Percentiles rank a stretch among this genome's conserved stretches.
phyloP scores from a whole-genome alignment of 2,329 filamentous ascomycete species.

The Penicillium sp. region DNA sequence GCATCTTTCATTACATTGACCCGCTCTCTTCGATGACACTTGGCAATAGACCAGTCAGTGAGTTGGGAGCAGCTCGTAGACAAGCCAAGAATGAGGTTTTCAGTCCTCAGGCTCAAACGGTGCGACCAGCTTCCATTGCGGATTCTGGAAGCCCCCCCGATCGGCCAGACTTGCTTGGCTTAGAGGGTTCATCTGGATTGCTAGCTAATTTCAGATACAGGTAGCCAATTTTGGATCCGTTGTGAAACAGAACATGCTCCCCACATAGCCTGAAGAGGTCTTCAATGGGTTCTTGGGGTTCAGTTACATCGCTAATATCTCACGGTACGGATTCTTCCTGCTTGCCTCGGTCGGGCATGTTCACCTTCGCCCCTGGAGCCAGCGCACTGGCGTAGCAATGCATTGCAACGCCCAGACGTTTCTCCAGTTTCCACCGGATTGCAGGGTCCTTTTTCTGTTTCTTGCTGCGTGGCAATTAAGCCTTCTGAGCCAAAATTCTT shows the following conservation, averaged over 20 bases:
- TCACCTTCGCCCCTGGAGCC: background rate
- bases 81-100: slow-evolving; percentile 1
- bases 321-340: background rate
- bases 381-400: background rate
- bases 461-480: background rate
- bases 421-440: background rate
- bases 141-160: slow-evolving; percentile 11
- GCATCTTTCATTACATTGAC: no score
- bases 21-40: no score
- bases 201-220: background rate
- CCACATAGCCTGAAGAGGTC: no score
- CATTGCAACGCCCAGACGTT: background rate
- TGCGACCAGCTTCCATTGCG: slow-evolving; percentile 1
- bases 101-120: background rate
- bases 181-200: background rate
- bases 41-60: background rate
- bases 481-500: background rate
- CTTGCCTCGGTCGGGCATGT: no score
- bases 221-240: background rate
- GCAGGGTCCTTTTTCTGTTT: background rate
- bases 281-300: background rate
- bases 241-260: background rate
- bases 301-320: background rate
- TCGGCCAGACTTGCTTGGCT: slow-evolving; percentile 5
- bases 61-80: background rate